These are phyloP conservation scores for Sphagnum fallax DNA, from an alignment of 228 moss, liverwort and hornwort species.

Conservation along the genomic window DNA sequence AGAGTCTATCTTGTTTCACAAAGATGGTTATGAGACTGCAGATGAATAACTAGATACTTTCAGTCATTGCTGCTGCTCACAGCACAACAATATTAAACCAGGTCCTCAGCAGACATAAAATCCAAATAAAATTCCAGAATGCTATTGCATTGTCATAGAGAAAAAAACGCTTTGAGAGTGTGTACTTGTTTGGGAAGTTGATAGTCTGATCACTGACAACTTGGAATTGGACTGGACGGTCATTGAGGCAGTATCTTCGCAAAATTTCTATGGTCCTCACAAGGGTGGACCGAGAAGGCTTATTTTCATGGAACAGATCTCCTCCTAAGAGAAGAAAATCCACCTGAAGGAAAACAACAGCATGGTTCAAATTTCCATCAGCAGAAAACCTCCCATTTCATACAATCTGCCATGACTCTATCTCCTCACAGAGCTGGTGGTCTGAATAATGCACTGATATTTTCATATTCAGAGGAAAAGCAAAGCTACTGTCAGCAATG, in stretches of 20 bases:
- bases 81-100: no score
- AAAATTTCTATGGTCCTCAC: slow-evolving; percentile 93
- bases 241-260: slow-evolving; percentile 90
- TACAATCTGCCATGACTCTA: no score
- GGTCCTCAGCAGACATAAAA: no score
- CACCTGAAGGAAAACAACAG: slow-evolving; percentile 34
- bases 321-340: slow-evolving; percentile 91
- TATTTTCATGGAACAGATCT: slow-evolving; percentile 98
- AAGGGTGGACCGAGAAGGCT: slow-evolving; percentile 90
- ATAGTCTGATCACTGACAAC: slow-evolving; percentile 97
- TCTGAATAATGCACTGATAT: no score
- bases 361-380: neutral
- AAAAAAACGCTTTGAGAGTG: neutral
- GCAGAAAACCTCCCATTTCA: neutral
- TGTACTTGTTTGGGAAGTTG: slow-evolving; percentile 85
- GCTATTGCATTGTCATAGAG: neutral
- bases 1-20: no score
- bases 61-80: no score
- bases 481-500: no score
- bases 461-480: no score
- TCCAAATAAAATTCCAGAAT: neutral
- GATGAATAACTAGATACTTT: no score
- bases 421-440: no score
- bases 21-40: no score
- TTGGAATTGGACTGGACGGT: slow-evolving; percentile 85